Evolutionary conservation across 1,139 yeast genomes (phyloP).

Genomic region (Protomyces macrosporus): DNA sequence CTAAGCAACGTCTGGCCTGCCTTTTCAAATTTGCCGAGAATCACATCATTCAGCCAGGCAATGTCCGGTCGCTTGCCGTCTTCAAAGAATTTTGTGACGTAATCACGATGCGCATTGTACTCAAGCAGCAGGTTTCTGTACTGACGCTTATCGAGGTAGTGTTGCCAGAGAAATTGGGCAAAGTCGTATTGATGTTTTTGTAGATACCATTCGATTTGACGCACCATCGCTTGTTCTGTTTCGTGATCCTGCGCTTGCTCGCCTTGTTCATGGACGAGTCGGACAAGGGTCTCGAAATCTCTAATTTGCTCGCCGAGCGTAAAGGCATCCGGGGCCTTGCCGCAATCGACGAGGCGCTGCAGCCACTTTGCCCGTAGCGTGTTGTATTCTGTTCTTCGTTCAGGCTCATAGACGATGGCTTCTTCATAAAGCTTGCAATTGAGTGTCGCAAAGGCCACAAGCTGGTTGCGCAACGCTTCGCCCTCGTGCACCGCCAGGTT

Average conservation of each 20-base stretch:
- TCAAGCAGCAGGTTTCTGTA: constrained; percentile 53
- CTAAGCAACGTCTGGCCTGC: constrained; percentile 49
- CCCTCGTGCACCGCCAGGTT: constrained; percentile 16
- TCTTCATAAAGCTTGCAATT: constrained; percentile 37
- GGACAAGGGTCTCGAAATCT: constrained; percentile 63
- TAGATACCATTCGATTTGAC: constrained; percentile 52
- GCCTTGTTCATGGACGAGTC: constrained; percentile 40
- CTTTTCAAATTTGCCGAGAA: constrained; percentile 47
- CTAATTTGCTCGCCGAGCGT: constrained; percentile 60
- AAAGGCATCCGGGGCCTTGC: constrained; percentile 51
- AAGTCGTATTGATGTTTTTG: constrained; percentile 61
- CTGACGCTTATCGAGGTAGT: constrained; percentile 53
- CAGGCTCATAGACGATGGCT: constrained; percentile 31
- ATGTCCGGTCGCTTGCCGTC: constrained; percentile 51
- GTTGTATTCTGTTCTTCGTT: constrained; percentile 30
- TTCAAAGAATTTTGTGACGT: constrained; percentile 51
- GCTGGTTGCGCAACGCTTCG: constrained; percentile 32
- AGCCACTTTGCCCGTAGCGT: constrained; percentile 50
- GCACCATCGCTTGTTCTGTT: constrained; percentile 35
- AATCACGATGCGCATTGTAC: constrained; percentile 52
- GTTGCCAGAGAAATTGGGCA: constrained; percentile 60
- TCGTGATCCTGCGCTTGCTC: constrained; percentile 33
- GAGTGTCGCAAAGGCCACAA: constrained; percentile 36
- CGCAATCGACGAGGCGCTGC: constrained; percentile 47
- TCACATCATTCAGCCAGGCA: constrained; percentile 68